Evolutionary conservation across 2,329 filamentous ascomycete species (phyloP).

Genomic region (Phoma sp.): DNA sequence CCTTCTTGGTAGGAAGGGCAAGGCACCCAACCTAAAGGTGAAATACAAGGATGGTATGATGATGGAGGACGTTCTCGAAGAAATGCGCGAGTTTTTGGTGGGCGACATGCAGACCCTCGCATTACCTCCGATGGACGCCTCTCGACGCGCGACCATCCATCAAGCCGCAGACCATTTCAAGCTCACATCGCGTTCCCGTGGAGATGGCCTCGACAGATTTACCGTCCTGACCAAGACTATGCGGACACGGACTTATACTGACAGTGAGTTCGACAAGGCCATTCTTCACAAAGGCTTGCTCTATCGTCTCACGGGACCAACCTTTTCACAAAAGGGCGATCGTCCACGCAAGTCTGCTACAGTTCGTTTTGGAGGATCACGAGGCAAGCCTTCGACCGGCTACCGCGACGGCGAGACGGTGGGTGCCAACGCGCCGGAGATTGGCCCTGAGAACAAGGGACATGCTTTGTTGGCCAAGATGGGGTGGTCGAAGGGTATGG

Average conservation of each 20-base stretch:
- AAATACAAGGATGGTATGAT: constrained; percentile 79
- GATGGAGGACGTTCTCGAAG: constrained; percentile 72
- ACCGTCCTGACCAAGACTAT: constrained; percentile 79
- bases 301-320: constrained; percentile 46
- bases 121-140: constrained; percentile 84
- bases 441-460: constrained; percentile 83
- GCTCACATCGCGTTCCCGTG: constrained; percentile 84
- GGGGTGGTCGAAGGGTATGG: constrained; percentile 91
- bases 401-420: constrained; percentile 89
- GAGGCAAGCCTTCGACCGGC: constrained; percentile 35
- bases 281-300: constrained; percentile 57
- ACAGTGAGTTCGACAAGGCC: constrained; percentile 59
- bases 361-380: constrained; percentile 21
- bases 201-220: constrained; percentile 74
- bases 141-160: constrained; percentile 79
- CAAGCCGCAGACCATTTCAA: constrained; percentile 77
- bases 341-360: constrained; percentile 18
- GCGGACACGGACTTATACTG: constrained; percentile 68
- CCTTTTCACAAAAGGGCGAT: constrained; percentile 17
- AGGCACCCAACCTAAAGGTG: constrained; percentile 61
- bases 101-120: constrained; percentile 70
- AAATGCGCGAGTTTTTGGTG: constrained; percentile 75
- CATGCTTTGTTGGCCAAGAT: constrained; percentile 92
- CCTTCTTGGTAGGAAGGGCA: constrained; percentile 53
- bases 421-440: constrained; percentile 82